Percentiles rank a stretch among this genome's conserved stretches.
Evolutionary conservation across 176 grass and related monocot genomes (phyloP).

Genomic region (Puccinellia tenuiflora): DNA sequence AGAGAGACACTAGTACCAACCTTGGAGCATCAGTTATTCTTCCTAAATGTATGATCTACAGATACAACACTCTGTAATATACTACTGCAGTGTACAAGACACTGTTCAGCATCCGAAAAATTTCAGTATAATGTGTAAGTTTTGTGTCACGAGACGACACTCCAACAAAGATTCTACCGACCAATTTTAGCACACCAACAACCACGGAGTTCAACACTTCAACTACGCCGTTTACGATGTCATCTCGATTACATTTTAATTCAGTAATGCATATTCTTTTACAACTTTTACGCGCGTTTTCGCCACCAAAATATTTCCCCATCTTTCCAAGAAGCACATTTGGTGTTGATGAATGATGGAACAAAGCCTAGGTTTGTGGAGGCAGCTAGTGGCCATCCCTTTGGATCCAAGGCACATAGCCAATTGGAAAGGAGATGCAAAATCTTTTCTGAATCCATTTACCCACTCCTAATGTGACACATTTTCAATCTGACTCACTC

Average conservation of each 20-base stretch:
- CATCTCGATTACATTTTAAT: not conserved
- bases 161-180: not conserved
- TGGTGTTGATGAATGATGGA: conserved; percentile 15
- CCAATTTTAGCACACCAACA: not conserved
- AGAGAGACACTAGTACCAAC: not conserved
- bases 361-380: conserved; percentile 35
- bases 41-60: not conserved
- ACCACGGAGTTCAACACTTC: not conserved
- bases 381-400: no score
- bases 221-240: not conserved
- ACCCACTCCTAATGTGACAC: not conserved
- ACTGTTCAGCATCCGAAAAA: not conserved
- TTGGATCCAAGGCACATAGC: conserved; percentile 27
- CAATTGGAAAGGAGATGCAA: not conserved
- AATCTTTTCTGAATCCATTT: not conserved
- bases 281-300: not conserved
- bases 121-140: not conserved
- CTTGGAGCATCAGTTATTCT: not conserved
- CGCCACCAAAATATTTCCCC: not conserved
- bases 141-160: not conserved
- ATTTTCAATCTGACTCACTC: not conserved
- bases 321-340: not conserved
- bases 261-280: not conserved
- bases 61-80: not conserved
- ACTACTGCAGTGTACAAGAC: not conserved